Percentiles rank a stretch among this genome's conserved stretches.
Conservation (phyloP, 2,329 filamentous ascomycete species). For the Immersiporthe knoxdaviesiana region DNA sequence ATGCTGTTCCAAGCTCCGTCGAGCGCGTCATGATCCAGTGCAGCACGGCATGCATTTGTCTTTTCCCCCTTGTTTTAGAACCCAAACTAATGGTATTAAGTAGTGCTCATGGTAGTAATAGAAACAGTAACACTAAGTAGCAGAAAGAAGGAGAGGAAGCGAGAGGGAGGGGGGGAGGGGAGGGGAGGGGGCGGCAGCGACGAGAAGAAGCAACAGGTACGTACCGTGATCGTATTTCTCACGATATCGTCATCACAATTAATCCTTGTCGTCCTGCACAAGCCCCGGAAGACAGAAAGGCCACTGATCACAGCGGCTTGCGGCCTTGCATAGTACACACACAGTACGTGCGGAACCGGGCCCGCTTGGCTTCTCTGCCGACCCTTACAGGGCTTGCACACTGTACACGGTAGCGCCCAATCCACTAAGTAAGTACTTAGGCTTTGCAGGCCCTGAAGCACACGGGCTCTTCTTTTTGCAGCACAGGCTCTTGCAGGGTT, state of each 20-base stretch:
- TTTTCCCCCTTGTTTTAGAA: background rate
- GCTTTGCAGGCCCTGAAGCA: background rate
- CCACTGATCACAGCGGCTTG: background rate
- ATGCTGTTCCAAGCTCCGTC: background rate
- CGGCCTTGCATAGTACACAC: background rate
- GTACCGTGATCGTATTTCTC: background rate
- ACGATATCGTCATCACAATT: background rate
- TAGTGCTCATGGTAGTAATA: background rate
- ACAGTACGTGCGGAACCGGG: background rate
- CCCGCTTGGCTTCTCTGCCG: background rate
- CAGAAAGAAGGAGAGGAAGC: background rate
- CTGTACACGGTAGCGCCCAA: slow-evolving; percentile 1
- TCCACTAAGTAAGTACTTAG: too few relatives aligned
- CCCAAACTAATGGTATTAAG: too few relatives aligned
- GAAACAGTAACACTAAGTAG: background rate
- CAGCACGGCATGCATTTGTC: background rate
- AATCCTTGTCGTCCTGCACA: background rate
- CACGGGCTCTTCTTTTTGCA: background rate
- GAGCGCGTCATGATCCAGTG: background rate
- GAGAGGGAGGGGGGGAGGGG: background rate
- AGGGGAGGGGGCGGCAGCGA: background rate
- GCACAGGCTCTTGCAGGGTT: background rate
- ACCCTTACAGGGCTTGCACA: background rate
- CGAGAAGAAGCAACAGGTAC: background rate
- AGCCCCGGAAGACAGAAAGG: background rate